Base-by-base conservation (phyloP, 2,329 filamentous ascomycete species). In the Calcarisporium arbuscula region DNA sequence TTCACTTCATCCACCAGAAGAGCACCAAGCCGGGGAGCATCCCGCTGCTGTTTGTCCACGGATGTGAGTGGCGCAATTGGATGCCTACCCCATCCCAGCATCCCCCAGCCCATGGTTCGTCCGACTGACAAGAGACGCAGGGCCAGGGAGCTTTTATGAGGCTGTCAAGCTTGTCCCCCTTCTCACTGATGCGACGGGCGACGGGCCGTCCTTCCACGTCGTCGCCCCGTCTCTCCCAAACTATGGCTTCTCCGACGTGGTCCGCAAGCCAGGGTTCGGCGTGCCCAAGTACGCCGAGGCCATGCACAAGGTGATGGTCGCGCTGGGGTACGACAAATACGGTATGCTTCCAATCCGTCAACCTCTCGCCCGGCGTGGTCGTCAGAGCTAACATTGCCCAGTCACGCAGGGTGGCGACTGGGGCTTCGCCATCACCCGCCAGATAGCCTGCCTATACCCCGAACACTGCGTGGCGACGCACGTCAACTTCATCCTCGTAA, bases 141-240 rank as follows among this genome's bases (percentile, higher is more conserved):
- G 77, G 74, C 82, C 82, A 0, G 82, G 82, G 2, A 80, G 72
- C 43, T 85, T 83, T 50, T 51, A 82, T 30, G 81, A 86, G 56
- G 77, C 76, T 3, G 57, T 61, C 15, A 84, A 82, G 49, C 58
- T 85, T 29, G 60, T 87, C 6, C 66, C 64, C 2, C 56, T 65
- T 1, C 54, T 74, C 11, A 55, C 56, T 0, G 50, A 58, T 3
- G 21, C 59, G 49, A 19, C 56, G 44, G 32, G 35, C 11, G 22
- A 28, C 28, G 28, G 19, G 12, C 30, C 65, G 56, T 30, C 66
- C 0, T 80, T 79, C 44, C 66, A 79, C 39, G 58, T 77, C 9
- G 67, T 80, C 0, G 72, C 72, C 0, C 75, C 75, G 0, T 75
- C 69, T 6, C 54, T 80, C 2, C 74, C 75, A 62, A 70, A 45